Evolutionary conservation across 148 eudicot genomes (phyloP), one percentile per base, ranked within the genome.

Genomic region (Spergularia bocconei): DNA sequence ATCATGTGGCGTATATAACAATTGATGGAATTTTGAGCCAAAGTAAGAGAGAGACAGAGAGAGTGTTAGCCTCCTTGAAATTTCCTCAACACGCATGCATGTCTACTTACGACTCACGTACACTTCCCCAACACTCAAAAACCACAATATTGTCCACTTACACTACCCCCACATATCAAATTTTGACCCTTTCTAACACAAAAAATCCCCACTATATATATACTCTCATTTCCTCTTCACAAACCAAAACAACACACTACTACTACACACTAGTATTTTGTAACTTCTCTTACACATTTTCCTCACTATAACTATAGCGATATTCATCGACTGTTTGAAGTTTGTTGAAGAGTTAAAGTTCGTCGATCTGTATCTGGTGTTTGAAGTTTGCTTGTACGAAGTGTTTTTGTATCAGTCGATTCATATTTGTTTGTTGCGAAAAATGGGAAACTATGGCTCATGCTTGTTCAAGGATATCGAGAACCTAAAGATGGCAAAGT

Each of bases 361-460:
- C 2, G 4, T 41, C 5, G 9, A 41, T 41, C 47, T 5, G 47
- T 29, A 29, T 0, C 33, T 29, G 47, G 1, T 5, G 9, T 41
- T 41, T 41, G 3, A 41, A 41, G 9, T 8, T 44, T 9, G 48
- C 0, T 9, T 44, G 48, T 9, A 44, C 10, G 8, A 44, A 44
- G 0, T 44, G 38, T 68, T 67, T 21, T 15, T 20, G 9, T 23
- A 48, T 68, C 11, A 67, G 0, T 11, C 25, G 39, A 29, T 29
- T 12, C 6, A 61, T 61, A 61, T 13, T 23, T 11, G 2, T 29
- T 14, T 11, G 7, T 17, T 44, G 4, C 25, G 29, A 58, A 63
- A 55, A 0, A 78, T 78, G 80, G 76, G 76, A 16, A 71, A 71
- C 33, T 78, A 44, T 14, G n/a, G 8, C 25, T 63, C 80, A 11